These are phyloP conservation scores for Populus tremula DNA, from an alignment of 345 rosid species.

Conservation along the genomic window DNA sequence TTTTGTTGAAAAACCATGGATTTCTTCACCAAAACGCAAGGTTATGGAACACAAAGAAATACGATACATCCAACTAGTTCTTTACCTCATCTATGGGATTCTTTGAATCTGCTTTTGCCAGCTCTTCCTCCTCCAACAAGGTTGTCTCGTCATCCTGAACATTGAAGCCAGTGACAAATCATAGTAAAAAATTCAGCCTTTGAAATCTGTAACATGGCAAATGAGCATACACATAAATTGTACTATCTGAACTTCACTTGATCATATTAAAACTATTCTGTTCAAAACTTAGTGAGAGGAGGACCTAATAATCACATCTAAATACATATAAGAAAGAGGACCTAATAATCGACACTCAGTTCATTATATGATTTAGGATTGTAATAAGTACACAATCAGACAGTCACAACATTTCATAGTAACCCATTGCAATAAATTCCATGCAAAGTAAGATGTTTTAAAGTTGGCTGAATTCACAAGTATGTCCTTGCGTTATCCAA, in stretches of 20 bases:
- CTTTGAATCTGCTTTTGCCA: conserved; percentile 67
- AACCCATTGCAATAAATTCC: not conserved
- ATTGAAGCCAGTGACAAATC: conserved; percentile 20
- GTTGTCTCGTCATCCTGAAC: conserved; percentile 92
- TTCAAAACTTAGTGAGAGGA: not conserved
- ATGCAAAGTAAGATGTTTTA: not conserved
- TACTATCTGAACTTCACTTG: not conserved
- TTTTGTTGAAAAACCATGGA: not conserved
- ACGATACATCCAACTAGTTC: conserved; percentile 9
- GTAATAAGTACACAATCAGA: not conserved
- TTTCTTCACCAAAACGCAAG: conserved; percentile 4
- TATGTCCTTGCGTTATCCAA: not conserved
- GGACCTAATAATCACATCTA: not conserved
- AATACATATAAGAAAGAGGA: not conserved
- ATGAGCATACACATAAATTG: conserved; percentile 8
- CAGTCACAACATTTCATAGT: not conserved
- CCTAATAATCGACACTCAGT: not conserved
- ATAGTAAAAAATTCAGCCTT: not conserved
- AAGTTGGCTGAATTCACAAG: not conserved
- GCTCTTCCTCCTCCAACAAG: conserved; percentile 76
- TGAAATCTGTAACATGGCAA: not conserved
- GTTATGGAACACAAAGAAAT: conserved; percentile 17
- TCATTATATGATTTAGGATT: too few relatives aligned
- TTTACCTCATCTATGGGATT: conserved; percentile 74
- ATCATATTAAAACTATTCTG: not conserved